These are phyloP conservation scores for Phytophthora boehmeriae DNA, from an alignment of 352 stramenopile genomes.

Conservation along the genomic window DNA sequence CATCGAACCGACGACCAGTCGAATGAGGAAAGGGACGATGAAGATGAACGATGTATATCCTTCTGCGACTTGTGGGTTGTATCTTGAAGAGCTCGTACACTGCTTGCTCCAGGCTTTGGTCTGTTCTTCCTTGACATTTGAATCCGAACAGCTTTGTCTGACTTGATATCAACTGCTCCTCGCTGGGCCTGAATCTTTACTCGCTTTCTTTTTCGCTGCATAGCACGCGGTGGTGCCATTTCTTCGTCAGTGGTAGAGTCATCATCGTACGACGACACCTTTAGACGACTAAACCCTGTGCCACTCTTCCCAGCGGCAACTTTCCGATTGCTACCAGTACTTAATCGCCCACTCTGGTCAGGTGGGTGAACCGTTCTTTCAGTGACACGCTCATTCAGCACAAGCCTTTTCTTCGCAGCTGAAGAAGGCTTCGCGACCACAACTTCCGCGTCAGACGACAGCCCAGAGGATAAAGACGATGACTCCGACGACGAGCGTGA, in stretches of 20 bases:
- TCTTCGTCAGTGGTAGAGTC: slow-evolving; percentile 1
- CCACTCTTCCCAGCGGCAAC: not conserved
- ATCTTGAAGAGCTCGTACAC: not conserved
- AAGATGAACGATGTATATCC: slow-evolving; percentile 8
- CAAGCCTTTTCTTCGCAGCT: slow-evolving; percentile 13
- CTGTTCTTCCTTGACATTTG: slow-evolving; percentile 7
- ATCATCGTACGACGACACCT: not conserved
- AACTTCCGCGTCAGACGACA: slow-evolving; percentile 16
- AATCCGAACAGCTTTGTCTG: not conserved
- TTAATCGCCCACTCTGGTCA: not conserved
- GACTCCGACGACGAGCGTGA: slow-evolving; percentile 8
- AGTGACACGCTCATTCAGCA: slow-evolving; percentile 17
- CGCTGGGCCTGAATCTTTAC: slow-evolving; percentile 11
- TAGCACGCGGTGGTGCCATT: not conserved
- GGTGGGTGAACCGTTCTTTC: not conserved
- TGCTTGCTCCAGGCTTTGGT: slow-evolving; percentile 1
- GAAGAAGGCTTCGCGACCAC: not conserved
- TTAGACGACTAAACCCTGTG: not conserved
- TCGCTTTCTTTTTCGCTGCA: slow-evolving; percentile 19
- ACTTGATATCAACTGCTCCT: slow-evolving; percentile 6
- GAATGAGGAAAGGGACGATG: slow-evolving; percentile 16
- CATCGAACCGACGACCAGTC: slow-evolving; percentile 12
- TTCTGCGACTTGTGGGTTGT: not conserved
- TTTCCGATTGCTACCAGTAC: no score
- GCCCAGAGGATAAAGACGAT: slow-evolving; percentile 13